phyloP scores from a whole-genome alignment of 306 rosid genomes.

The Malus asiatica region DNA sequence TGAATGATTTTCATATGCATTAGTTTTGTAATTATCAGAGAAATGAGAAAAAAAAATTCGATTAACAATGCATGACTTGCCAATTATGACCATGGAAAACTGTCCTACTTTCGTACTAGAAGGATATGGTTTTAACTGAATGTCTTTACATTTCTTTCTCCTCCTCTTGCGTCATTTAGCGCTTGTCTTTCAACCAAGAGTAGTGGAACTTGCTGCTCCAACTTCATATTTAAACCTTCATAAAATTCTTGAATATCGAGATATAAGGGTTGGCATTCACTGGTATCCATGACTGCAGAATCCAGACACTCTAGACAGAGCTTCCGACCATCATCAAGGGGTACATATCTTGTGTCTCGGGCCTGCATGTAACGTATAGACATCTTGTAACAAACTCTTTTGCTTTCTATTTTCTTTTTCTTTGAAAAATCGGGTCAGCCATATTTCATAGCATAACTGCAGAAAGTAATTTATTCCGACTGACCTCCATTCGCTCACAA shows the following conservation, averaged over 20 bases:
- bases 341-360: constrained; percentile 54
- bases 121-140: constrained; percentile 14
- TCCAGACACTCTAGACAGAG: constrained; percentile 92
- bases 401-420: not conserved
- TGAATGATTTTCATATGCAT: not conserved
- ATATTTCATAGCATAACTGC: not conserved
- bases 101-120: constrained; percentile 2
- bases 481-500: constrained; percentile 98
- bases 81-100: constrained; percentile 1
- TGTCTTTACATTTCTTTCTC: constrained; percentile 83
- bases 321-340: constrained; percentile 84
- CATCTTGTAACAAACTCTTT: constrained; percentile 1
- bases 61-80: not conserved
- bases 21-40: not conserved
- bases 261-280: constrained; percentile 79
- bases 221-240: constrained; percentile 76
- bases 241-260: constrained; percentile 72
- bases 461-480: constrained; percentile 12
- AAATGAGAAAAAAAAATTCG: not conserved
- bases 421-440: not conserved
- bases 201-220: constrained; percentile 87
- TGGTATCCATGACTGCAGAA: constrained; percentile 89
- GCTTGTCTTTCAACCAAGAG: constrained; percentile 98
- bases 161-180: constrained; percentile 93
- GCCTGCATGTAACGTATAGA: constrained; percentile 44